Conservation (phyloP, 2,329 filamentous ascomycete genomes). For the Alternaria ventricosa region DNA sequence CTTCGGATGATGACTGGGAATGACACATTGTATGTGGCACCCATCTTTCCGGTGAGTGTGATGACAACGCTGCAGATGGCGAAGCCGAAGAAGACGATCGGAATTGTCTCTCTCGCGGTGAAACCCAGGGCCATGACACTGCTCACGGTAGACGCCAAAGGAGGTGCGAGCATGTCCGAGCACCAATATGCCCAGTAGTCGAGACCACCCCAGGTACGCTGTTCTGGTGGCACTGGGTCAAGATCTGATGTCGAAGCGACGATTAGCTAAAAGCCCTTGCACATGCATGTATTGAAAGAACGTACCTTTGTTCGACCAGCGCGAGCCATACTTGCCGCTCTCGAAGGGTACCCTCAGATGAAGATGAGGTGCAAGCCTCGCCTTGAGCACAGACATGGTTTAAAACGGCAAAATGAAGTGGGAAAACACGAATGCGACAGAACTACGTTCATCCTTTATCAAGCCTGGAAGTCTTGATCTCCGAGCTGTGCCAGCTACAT, state of each 20-base stretch:
- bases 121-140: conserved; percentile 54
- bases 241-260: conserved; percentile 26
- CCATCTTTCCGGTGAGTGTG: conserved; percentile 57
- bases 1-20: conserved; percentile 54
- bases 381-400: conserved; percentile 46
- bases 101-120: conserved; percentile 56
- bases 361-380: conserved; percentile 48
- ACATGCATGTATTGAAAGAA: not conserved
- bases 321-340: conserved; percentile 50
- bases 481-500: not conserved
- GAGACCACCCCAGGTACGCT: conserved; percentile 55
- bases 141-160: conserved; percentile 49
- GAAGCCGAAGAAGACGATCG: conserved; percentile 58
- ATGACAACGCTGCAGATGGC: conserved; percentile 56
- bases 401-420: not conserved
- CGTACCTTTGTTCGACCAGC: conserved; percentile 58
- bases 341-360: conserved; percentile 48
- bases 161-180: conserved; percentile 55
- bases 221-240: conserved; percentile 50
- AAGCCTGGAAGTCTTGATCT: not conserved
- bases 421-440: not conserved
- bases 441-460: not conserved
- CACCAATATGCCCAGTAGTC: conserved; percentile 59
- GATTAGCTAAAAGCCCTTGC: not conserved
- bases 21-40: conserved; percentile 46